Percentiles rank a stretch among this genome's conserved stretches.
phyloP scores from a whole-genome alignment of 805 yeast genomes.

The Pichia thaimueangensis region DNA sequence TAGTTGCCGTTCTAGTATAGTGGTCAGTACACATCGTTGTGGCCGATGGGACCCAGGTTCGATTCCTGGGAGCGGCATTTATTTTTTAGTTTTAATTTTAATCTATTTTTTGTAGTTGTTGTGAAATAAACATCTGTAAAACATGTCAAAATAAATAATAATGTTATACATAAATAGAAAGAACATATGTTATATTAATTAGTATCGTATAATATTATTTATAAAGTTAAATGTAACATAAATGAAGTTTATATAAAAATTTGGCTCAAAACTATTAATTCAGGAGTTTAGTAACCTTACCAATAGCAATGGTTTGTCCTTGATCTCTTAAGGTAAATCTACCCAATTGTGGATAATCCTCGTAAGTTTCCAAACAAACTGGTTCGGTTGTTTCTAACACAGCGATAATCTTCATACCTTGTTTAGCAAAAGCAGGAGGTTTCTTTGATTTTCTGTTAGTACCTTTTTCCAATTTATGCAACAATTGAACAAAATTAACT shows the following conservation, averaged over 20 bases:
- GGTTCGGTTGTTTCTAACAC: constrained; percentile 79
- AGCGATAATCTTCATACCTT: constrained; percentile 98
- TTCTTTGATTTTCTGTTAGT: constrained; percentile 94
- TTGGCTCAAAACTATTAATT: too few species aligned
- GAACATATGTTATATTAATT: too few species aligned
- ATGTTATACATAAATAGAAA: too few species aligned
- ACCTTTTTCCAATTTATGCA: constrained; percentile 93
- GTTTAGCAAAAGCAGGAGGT: constrained; percentile 97
- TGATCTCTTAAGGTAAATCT: constrained; percentile 98
- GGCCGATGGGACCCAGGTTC: constrained; percentile 25
- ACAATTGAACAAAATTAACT: constrained; percentile 69
- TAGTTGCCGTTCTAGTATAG: constrained; percentile 24
- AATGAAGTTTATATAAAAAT: too few species aligned
- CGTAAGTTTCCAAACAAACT: constrained; percentile 89
- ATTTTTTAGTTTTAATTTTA: too few species aligned
- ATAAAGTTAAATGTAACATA: too few species aligned
- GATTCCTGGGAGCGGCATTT: constrained; percentile 24
- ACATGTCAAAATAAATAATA: too few species aligned
- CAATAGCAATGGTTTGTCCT: constrained; percentile 97
- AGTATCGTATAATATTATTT: too few species aligned
- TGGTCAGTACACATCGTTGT: constrained; percentile 24
- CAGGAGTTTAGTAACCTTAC: constrained; percentile 88
- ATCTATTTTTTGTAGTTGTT: too few species aligned
- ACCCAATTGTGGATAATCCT: constrained; percentile 92
- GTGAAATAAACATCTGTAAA: too few species aligned